These are phyloP conservation scores for Tolypocladium paradoxum DNA, from an alignment of 2,329 filamentous ascomycete genomes.

Conservation along the genomic window DNA sequence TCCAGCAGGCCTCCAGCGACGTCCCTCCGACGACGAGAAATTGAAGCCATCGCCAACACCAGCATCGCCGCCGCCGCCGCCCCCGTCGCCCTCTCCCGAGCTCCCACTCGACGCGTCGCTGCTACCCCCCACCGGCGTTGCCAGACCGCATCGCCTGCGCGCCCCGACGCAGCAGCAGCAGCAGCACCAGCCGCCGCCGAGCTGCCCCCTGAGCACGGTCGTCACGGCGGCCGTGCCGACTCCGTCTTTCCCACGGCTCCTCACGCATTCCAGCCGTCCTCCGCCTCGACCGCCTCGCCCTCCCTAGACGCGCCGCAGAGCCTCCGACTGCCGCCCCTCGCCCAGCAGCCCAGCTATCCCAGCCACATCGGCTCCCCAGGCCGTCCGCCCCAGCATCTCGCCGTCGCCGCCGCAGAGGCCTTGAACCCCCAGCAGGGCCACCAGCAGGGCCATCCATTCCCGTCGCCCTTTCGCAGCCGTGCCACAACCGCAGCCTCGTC, in stretches of 20 bases:
- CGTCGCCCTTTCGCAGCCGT: slow-evolving; percentile 32
- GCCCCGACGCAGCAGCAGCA: background rate
- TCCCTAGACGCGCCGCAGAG: slow-evolving; percentile 18
- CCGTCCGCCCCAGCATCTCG: background rate
- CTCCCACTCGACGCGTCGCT: background rate
- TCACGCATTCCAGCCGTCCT: slow-evolving; percentile 22
- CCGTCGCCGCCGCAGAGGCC: background rate
- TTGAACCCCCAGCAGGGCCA: slow-evolving; percentile 1
- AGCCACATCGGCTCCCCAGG: background rate
- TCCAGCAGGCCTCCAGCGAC: background rate
- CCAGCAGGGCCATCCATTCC: background rate
- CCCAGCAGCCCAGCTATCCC: slow-evolving; percentile 21
- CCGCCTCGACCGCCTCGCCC: slow-evolving; percentile 12
- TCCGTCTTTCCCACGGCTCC: slow-evolving; percentile 37
- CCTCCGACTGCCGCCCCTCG: slow-evolving; percentile 16
- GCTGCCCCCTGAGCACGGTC: slow-evolving; percentile 25
- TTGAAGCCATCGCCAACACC: slow-evolving; percentile 1
- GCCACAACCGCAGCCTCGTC: slow-evolving; percentile 12
- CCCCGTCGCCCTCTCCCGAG: background rate
- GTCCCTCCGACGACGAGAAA: background rate
- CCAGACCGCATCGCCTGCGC: background rate
- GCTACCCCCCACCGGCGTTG: background rate
- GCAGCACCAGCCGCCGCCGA: background rate
- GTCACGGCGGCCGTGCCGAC: slow-evolving; percentile 33
- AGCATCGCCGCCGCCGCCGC: background rate